phyloP scores from a whole-genome alignment of 2,329 filamentous ascomycete species.

The Xylariaceae sp. region DNA sequence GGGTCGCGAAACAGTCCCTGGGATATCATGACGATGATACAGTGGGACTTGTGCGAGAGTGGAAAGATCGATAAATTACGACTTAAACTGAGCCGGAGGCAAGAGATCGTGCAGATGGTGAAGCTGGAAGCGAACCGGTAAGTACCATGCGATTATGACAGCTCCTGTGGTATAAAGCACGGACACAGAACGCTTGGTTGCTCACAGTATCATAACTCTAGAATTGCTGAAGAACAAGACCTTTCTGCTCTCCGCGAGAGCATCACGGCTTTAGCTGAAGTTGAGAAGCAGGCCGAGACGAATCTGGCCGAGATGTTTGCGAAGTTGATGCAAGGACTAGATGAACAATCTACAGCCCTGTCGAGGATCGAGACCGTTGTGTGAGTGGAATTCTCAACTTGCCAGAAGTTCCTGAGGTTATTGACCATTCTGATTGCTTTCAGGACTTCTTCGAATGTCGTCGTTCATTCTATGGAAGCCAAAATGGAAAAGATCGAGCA shows the following conservation, averaged over 20 bases:
- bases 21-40: neutral
- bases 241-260: neutral
- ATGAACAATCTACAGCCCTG: neutral
- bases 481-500: neutral
- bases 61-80: neutral
- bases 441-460: neutral
- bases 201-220: neutral
- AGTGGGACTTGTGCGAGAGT: neutral
- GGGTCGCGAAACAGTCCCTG: neutral
- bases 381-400: neutral
- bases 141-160: neutral
- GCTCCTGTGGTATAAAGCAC: neutral
- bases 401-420: neutral
- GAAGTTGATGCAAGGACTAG: neutral
- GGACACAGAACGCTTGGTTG: neutral
- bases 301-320: neutral
- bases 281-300: neutral
- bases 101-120: neutral
- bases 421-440: neutral
- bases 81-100: neutral
- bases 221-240: neutral
- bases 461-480: neutral
- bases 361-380: neutral
- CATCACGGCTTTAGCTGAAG: neutral
- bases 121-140: neutral